phyloP scores from a whole-genome alignment of 192 early-diverging fungal genomes.

The Rhizophlyctis rosea region DNA sequence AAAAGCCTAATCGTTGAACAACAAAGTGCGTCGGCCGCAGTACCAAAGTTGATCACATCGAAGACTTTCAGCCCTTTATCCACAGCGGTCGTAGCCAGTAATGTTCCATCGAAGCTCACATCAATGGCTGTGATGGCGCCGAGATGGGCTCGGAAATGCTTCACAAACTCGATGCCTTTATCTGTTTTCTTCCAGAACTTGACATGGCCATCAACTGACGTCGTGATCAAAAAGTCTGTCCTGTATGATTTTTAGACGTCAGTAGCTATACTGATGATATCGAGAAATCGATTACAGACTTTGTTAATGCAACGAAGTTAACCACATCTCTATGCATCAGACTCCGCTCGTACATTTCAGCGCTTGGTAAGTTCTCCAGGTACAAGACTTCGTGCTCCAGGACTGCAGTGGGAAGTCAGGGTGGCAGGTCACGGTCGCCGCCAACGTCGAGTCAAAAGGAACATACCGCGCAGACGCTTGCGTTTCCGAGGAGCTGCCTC shows the following conservation, averaged over 20 bases:
- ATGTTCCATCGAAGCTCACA: slow-evolving; percentile 61
- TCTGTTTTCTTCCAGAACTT: slow-evolving; percentile 99
- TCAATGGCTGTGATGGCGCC: slow-evolving; percentile 54
- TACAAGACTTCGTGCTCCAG: slow-evolving; percentile 67
- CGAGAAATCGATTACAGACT: slow-evolving; percentile 2
- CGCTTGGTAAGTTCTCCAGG: slow-evolving; percentile 76
- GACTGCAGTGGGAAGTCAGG: too few species aligned
- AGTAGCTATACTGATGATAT: slow-evolving; percentile 5
- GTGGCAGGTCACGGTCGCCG: neutral
- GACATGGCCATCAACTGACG: slow-evolving; percentile 91
- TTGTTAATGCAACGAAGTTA: slow-evolving; percentile 70
- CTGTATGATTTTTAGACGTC: slow-evolving; percentile 26
- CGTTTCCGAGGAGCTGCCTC: slow-evolving; percentile 7
- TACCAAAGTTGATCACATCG: slow-evolving; percentile 94
- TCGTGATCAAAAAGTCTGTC: slow-evolving; percentile 91
- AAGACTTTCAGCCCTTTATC: slow-evolving; percentile 92
- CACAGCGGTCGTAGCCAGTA: slow-evolving; percentile 77
- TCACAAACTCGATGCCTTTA: slow-evolving; percentile 95
- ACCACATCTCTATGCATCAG: slow-evolving; percentile 95
- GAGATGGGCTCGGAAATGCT: slow-evolving; percentile 90
- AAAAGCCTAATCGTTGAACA: too few species aligned
- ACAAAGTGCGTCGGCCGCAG: too few species aligned
- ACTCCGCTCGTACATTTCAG: slow-evolving; percentile 89
- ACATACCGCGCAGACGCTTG: slow-evolving; percentile 13
- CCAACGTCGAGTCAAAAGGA: neutral